These are phyloP conservation scores for Sphagnum tenellum DNA, from an alignment of 225 moss, liverwort and hornwort species.

Conservation along the genomic window DNA sequence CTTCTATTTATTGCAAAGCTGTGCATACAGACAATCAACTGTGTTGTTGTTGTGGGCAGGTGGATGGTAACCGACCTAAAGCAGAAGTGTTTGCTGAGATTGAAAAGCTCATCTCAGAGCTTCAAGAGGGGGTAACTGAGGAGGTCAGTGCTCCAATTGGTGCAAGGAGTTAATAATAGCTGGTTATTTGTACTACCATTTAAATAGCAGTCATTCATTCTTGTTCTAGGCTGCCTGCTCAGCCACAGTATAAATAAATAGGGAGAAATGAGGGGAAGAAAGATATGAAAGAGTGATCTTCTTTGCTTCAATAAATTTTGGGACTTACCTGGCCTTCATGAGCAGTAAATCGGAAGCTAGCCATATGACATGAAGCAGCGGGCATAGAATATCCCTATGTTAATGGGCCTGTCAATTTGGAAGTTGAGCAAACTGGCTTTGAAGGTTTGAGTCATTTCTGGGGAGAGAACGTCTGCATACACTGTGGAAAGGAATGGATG, in stretches of 20 bases:
- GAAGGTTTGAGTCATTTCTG: too few relatives aligned
- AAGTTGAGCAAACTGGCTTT: too few relatives aligned
- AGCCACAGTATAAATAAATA: too few relatives aligned
- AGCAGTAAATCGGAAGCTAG: neutral
- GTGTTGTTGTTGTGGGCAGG: constrained; percentile 19
- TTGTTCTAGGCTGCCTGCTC: too few relatives aligned
- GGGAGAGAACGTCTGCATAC: too few relatives aligned
- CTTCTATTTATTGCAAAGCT: neutral
- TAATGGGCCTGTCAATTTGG: too few relatives aligned
- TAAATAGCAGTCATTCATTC: too few relatives aligned
- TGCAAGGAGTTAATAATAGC: constrained; percentile 35
- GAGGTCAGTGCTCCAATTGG: constrained; percentile 57
- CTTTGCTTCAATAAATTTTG: neutral
- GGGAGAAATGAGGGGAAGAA: too few relatives aligned
- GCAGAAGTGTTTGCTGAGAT: constrained; percentile 74
- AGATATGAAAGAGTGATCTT: neutral
- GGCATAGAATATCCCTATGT: too few relatives aligned
- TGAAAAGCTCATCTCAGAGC: constrained; percentile 43
- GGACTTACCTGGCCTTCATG: neutral
- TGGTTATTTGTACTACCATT: neutral
- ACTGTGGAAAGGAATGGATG: too few relatives aligned
- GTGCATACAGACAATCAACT: neutral
- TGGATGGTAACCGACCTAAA: constrained; percentile 96
- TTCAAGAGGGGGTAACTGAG: constrained; percentile 47
- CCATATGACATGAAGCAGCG: neutral